Conservation (phyloP, 768 basidiomycete species). For the Gymnopilus junonius region DNA sequence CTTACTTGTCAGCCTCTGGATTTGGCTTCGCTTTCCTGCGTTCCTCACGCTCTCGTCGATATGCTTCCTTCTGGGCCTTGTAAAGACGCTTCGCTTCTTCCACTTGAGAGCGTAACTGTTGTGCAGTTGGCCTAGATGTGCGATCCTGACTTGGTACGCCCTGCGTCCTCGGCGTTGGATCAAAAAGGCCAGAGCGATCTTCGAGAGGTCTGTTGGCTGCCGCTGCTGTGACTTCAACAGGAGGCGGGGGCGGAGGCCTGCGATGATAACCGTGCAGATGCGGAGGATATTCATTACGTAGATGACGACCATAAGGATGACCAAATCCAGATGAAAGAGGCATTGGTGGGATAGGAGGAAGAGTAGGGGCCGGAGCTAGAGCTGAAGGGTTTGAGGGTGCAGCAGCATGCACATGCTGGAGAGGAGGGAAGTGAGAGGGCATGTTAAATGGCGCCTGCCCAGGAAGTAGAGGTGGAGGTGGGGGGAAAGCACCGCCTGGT, state of each 20-base stretch:
- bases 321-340: neutral
- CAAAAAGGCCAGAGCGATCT: neutral
- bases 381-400: too few species aligned
- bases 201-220: neutral
- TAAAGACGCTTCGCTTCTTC: conserved; percentile 71
- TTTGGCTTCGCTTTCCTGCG: conserved; percentile 45
- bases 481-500: conserved; percentile 14
- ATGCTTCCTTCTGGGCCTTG: conserved; percentile 71
- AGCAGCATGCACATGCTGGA: too few species aligned
- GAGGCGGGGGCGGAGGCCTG: neutral
- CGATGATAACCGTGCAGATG: neutral
- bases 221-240: neutral
- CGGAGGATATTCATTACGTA: neutral
- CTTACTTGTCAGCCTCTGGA: conserved; percentile 14
- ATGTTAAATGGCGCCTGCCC: conserved; percentile 17
- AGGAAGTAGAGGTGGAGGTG: conserved; percentile 24
- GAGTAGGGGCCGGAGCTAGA: neutral
- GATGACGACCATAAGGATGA: neutral
- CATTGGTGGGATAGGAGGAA: neutral
- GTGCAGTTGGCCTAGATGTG: conserved; percentile 29
- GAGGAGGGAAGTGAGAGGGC: neutral
- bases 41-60: conserved; percentile 60
- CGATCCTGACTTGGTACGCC: neutral
- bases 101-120: conserved; percentile 51
- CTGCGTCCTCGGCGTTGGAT: neutral